Evolutionary conservation across 768 basidiomycete species (phyloP), one percentile per base, ranked within the genome.

Genomic region (Baorangia bicolor): DNA sequence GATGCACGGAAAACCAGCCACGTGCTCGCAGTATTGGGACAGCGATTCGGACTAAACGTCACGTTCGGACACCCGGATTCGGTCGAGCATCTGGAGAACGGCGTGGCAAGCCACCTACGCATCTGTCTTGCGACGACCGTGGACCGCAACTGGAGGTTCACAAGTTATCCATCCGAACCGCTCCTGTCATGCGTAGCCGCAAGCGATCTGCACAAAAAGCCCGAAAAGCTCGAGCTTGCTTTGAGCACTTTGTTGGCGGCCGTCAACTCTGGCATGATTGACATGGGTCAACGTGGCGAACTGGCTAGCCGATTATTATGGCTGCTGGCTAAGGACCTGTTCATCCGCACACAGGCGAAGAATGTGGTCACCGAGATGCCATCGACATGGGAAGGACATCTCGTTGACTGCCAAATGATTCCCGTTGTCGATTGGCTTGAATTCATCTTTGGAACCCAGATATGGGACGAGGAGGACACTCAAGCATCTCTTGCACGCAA

Each of bases 81-180:
- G 9, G 48, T 46, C 18, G 43, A 39, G 16, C 21, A 35, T 31
- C 20, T 56, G 8, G 49, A 58, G 38, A 37, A 2, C 1, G 43
- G 48, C 7, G 56, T 64, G 13, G 56, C 56, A 27, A 64, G 49
- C 16, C 49, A 64, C 37, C 51, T 64, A 1, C 63, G 48, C 5
- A 25, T 56, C 5, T 61, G 56, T 25, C 56, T 48, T 28, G 20
- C 27, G 35, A 54, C 34, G 1, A 56, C 59, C 14, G 12, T 33
- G 48, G 47, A 56, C 31, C 40, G 57, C 12, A 34, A 44, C 14
- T 52, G 64, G 54, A 41, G 42, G n/a, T 62, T 53, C 20, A 61
- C 63, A 13, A 35, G 27, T 14, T 59, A 60, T 39, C 56, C 64
- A 10, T 63, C 52, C 18, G 61, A 66, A n/a, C 55, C 64, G 14